Conservation (phyloP, 169 alveolate genomes). For the Plasmodium cynomolgi region DNA sequence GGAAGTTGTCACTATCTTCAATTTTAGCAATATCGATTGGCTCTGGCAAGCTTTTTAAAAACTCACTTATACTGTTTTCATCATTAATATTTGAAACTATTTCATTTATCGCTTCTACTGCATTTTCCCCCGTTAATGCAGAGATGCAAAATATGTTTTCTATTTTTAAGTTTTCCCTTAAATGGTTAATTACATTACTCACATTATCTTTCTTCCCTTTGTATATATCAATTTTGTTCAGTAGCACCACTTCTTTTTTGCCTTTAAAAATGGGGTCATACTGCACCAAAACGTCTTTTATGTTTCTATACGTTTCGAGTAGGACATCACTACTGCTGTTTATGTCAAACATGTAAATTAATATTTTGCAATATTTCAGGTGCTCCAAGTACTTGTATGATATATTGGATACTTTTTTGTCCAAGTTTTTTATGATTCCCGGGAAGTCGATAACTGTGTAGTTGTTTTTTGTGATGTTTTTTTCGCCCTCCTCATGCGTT, state of each 20-base stretch:
- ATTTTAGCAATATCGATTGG: constrained; percentile 51
- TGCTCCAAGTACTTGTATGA: constrained; percentile 66
- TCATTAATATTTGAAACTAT: constrained; percentile 18
- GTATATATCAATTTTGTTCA: constrained; percentile 78
- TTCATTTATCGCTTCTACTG: constrained; percentile 50
- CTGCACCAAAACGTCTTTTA: constrained; percentile 54
- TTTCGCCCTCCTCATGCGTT: not conserved
- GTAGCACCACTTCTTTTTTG: constrained; percentile 57
- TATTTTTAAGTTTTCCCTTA: constrained; percentile 29
- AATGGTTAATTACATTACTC: not conserved
- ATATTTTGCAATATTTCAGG: constrained; percentile 50
- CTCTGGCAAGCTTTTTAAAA: constrained; percentile 42
- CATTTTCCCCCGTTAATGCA: constrained; percentile 75
- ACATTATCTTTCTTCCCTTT: constrained; percentile 16
- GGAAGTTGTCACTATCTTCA: constrained; percentile 79
- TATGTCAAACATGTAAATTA: constrained; percentile 72
- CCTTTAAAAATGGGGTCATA: constrained; percentile 23
- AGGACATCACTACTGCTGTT: constrained; percentile 14
- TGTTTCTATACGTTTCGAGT: constrained; percentile 43
- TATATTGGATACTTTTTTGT: constrained; percentile 39
- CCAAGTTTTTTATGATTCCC: constrained; percentile 55
- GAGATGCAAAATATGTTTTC: constrained; percentile 52
- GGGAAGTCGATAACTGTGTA: constrained; percentile 73
- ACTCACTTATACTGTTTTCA: constrained; percentile 12
- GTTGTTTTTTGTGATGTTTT: not conserved